Evolutionary conservation across 441 rosid genomes (phyloP).

Genomic region (Erodium texanum): DNA sequence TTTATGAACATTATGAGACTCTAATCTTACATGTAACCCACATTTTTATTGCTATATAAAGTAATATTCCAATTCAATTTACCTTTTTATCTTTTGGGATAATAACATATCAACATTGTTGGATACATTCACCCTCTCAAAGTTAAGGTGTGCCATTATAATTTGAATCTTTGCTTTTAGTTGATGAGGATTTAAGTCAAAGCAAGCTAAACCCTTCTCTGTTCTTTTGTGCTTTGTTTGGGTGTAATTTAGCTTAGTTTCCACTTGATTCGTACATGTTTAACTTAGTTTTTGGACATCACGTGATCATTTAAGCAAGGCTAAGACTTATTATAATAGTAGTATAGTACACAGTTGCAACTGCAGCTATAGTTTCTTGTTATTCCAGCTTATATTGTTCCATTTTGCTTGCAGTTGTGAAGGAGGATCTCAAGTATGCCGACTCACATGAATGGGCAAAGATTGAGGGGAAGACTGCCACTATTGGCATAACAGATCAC

Average conservation of each 20-base stretch:
- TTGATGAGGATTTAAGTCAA: no score
- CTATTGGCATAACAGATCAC: conserved; percentile 84
- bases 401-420: conserved; percentile 38
- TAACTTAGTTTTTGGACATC: neutral
- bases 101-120: neutral
- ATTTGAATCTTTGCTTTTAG: no score
- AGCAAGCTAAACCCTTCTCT: no score
- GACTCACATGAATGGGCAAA: conserved; percentile 91
- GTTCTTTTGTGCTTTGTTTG: neutral
- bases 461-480: conserved; percentile 61
- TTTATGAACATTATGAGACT: no score
- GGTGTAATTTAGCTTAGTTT: neutral
- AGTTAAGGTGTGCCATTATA: no score
- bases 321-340: neutral
- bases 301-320: neutral
- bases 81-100: neutral
- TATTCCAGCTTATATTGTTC: neutral
- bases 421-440: conserved; percentile 67
- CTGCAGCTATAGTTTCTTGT: neutral
- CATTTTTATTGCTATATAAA: no score
- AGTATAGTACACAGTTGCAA: neutral
- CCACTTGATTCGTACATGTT: neutral
- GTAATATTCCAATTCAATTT: no score
- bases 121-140: no score
- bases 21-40: no score